phyloP scores from a whole-genome alignment of 306 rosid genomes.

The Prunus padus region DNA sequence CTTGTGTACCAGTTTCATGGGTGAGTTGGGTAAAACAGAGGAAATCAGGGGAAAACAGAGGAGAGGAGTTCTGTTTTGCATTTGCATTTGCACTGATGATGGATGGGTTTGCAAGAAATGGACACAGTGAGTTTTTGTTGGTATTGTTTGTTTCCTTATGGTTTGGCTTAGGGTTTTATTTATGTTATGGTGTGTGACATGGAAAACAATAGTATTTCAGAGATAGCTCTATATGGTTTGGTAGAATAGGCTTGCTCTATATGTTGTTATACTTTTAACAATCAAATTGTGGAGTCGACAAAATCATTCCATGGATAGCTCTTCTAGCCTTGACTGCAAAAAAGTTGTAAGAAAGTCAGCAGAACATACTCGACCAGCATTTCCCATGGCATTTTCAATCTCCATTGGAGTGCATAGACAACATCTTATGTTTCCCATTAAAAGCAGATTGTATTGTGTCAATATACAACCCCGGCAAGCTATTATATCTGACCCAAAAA shows the following conservation, averaged over 20 bases:
- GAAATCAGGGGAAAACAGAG: background rate
- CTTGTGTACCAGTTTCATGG: slow-evolving; percentile 82
- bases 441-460: background rate
- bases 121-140: background rate
- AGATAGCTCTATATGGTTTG: background rate
- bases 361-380: slow-evolving; percentile 37
- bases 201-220: background rate
- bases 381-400: slow-evolving; percentile 43
- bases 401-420: background rate
- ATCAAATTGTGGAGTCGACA: slow-evolving; percentile 65
- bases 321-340: slow-evolving; percentile 80
- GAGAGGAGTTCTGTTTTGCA: background rate
- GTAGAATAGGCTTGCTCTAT: slow-evolving; percentile 3
- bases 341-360: slow-evolving; percentile 8
- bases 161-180: background rate
- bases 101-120: background rate
- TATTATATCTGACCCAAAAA: too few species aligned
- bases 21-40: slow-evolving; percentile 26
- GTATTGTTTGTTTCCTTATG: background rate
- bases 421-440: background rate
- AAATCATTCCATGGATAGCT: slow-evolving; percentile 71
- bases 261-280: slow-evolving; percentile 33
- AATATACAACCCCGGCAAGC: background rate
- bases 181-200: background rate
- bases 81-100: background rate